Conservation (phyloP, 139 green algal species). For the Spirogloea muscicola region DNA sequence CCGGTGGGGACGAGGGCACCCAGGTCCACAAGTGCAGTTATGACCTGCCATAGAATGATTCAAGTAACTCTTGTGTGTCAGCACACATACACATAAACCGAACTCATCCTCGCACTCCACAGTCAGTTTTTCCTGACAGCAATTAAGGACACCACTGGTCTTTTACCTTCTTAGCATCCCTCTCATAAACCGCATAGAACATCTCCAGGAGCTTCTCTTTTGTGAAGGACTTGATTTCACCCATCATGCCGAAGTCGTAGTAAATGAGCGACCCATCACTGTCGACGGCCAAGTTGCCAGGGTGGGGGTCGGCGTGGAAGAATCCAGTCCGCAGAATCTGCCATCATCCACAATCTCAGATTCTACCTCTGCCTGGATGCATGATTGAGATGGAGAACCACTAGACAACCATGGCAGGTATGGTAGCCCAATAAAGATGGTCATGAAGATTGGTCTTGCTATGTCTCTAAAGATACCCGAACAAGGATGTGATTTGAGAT, state of each 20-base stretch:
- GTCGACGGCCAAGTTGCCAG: conserved; percentile 94
- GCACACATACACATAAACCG: too few relatives aligned
- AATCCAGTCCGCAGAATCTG: conserved; percentile 86
- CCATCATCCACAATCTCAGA: conserved; percentile 1
- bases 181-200: conserved; percentile 95
- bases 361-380: too few relatives aligned
- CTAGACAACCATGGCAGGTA: too few relatives aligned
- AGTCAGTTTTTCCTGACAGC: too few relatives aligned
- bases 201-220: conserved; percentile 83
- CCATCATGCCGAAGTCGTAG: conserved; percentile 86
- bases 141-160: too few relatives aligned
- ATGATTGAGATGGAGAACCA: too few relatives aligned
- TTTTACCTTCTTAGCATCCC: conserved; percentile 66
- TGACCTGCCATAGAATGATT: too few relatives aligned
- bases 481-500: neutral
- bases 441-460: too few relatives aligned
- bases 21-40: conserved; percentile 81
- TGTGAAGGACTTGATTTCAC: conserved; percentile 61
- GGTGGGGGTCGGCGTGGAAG: conserved; percentile 91
- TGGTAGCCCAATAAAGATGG: too few relatives aligned
- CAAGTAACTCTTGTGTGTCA: too few relatives aligned
- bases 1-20: conserved; percentile 74
- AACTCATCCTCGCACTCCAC: too few relatives aligned
- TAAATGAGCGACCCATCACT: conserved; percentile 82
- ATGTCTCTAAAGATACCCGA: neutral